Percentiles rank a stretch among this genome's conserved stretches.
Evolutionary conservation across 768 basidiomycete species (phyloP).

Genomic region (Hericium alpestre): DNA sequence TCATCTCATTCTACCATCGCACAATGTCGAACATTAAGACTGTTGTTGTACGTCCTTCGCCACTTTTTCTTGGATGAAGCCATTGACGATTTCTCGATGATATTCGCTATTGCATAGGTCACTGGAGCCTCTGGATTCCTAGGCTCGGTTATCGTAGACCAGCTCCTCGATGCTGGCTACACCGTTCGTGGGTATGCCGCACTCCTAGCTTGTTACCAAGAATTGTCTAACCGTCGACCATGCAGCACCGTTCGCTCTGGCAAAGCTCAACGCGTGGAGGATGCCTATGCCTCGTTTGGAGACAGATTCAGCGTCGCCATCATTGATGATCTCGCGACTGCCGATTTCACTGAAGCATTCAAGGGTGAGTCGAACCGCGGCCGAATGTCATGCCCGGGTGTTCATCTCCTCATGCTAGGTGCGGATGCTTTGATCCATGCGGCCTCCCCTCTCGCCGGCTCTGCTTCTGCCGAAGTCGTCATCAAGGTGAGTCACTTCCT

Average conservation of each 20-base stretch:
- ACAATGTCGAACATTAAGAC: too few relatives aligned
- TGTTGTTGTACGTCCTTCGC: not conserved
- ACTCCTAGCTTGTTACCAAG: not conserved
- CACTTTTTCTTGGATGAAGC: not conserved
- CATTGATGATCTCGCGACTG: conserved; percentile 13
- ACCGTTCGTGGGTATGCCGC: conserved; percentile 30
- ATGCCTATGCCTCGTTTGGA: conserved; percentile 2
- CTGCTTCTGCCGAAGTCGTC: conserved; percentile 1
- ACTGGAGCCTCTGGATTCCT: conserved; percentile 32
- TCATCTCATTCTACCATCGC: too few relatives aligned
- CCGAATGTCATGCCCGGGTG: not conserved
- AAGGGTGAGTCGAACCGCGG: conserved; percentile 9
- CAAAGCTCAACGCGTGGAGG: conserved; percentile 2
- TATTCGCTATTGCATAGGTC: conserved; percentile 18
- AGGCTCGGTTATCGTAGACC: conserved; percentile 12
- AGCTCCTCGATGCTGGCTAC: conserved; percentile 34
- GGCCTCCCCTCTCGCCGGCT: conserved; percentile 5
- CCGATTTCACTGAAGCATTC: conserved; percentile 13
- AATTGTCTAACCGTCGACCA: not conserved
- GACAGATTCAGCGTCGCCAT: conserved; percentile 11
- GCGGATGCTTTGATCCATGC: conserved; percentile 11
- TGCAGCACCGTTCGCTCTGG: conserved; percentile 8
- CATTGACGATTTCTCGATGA: not conserved
- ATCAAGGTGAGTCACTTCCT: too few relatives aligned
- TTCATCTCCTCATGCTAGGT: not conserved